phyloP scores from a whole-genome alignment of 805 yeast species.

The Schwanniomyces occidentalis region DNA sequence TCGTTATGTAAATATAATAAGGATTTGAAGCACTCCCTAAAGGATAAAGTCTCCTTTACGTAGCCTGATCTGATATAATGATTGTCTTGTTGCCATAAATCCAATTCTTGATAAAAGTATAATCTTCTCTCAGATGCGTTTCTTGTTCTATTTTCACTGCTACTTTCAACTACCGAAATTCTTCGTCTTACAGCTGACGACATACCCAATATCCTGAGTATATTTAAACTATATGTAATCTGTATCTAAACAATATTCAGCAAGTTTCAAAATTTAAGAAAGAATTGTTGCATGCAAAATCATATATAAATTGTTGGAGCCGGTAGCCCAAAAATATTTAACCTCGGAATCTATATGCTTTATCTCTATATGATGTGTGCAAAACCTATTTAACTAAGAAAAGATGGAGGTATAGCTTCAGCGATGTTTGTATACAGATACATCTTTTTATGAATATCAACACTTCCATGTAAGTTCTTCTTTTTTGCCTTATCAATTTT shows the following conservation, averaged over 20 bases:
- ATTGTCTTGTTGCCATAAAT: conserved; percentile 75
- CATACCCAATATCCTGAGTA: too few relatives aligned
- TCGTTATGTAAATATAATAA: conserved; percentile 65
- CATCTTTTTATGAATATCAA: conserved; percentile 34
- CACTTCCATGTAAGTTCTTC: conserved; percentile 15
- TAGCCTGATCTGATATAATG: conserved; percentile 66
- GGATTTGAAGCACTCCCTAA: conserved; percentile 45
- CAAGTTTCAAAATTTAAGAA: too few relatives aligned
- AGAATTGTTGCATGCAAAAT: too few relatives aligned
- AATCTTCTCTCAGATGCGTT: too few relatives aligned
- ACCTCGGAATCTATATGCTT: not conserved
- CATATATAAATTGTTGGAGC: not conserved
- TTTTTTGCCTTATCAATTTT: conserved; percentile 24
- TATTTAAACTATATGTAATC: too few relatives aligned
- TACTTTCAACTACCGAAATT: not conserved
- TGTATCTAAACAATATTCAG: not conserved
- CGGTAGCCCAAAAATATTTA: not conserved
- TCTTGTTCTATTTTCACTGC: not conserved
- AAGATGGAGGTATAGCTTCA: conserved; percentile 58
- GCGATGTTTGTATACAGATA: conserved; percentile 55
- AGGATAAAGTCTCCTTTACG: conserved; percentile 55
- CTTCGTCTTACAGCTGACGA: conserved; percentile 3
- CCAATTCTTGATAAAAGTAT: conserved; percentile 55
- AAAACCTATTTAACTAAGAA: conserved; percentile 10
- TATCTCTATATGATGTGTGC: not conserved